Evolutionary conservation across 805 yeast genomes (phyloP).

Genomic region (Vanderwaltozyma polyspora): DNA sequence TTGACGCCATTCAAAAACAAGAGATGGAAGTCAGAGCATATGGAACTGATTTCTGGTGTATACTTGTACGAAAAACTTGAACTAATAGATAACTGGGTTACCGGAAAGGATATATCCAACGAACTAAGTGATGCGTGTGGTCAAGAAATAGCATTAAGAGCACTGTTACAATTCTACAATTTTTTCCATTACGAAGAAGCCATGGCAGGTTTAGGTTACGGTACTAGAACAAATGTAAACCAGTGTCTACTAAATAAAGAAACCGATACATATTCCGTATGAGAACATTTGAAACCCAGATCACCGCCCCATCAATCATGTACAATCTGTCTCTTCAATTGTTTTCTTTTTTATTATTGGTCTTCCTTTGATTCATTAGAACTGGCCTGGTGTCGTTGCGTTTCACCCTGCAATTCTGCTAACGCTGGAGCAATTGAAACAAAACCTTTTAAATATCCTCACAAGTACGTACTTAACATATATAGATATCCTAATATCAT

Average conservation of each 20-base stretch:
- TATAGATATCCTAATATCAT: too few species aligned
- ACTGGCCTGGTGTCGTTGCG: too few species aligned
- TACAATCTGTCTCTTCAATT: too few species aligned
- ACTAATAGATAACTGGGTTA: slow-evolving; percentile 78
- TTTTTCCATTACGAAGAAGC: slow-evolving; percentile 41
- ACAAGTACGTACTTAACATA: too few species aligned
- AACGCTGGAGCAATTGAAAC: too few species aligned
- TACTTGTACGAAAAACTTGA: slow-evolving; percentile 64
- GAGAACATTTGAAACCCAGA: too few species aligned
- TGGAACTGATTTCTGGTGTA: slow-evolving; percentile 86
- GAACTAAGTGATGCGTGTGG: slow-evolving; percentile 70
- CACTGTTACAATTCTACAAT: slow-evolving; percentile 68
- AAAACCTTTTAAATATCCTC: too few species aligned
- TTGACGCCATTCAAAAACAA: slow-evolving; percentile 85
- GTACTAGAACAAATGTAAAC: slow-evolving; percentile 13
- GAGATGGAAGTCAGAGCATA: slow-evolving; percentile 85
- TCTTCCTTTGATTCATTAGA: too few species aligned
- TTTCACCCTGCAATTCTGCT: too few species aligned
- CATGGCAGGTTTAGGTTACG: slow-evolving; percentile 49
- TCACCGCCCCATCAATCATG: too few species aligned
- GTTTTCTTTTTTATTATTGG: too few species aligned
- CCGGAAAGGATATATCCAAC: slow-evolving; percentile 65
- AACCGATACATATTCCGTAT: too few species aligned
- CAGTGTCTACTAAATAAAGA: slow-evolving; percentile 1
- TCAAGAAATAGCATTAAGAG: slow-evolving; percentile 76